Evolutionary conservation across 768 basidiomycete species (phyloP), one percentile per base, ranked within the genome.

Genomic region (Phaeolepiota aurea): DNA sequence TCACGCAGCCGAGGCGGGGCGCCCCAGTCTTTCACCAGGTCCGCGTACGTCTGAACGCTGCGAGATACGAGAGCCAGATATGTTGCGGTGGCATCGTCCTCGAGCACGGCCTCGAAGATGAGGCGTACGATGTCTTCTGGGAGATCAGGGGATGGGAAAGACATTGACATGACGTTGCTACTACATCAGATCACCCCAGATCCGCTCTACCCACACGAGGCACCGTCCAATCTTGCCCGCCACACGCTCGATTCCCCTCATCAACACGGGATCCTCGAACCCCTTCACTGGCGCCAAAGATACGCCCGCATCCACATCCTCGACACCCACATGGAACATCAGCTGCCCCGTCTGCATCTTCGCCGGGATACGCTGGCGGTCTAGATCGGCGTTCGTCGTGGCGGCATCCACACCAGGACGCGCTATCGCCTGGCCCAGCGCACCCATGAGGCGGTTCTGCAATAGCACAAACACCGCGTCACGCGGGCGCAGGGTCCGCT

Each of bases 381-480:
- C 31, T 35, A 3, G 16, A 47, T 28, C 25, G n/a, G n/a, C n/a
- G n/a, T n/a, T n/a, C n/a, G n/a, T n/a, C n/a, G n/a, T n/a, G 7
- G 7, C 25, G n/a, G 25, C 25, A 28, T n/a, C 25, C 25, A 28
- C n/a, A 7, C n/a, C 25, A 28, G 25, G n/a, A 28, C 7, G 25
- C 25, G 25, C 25, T 28, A n/a, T 28, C 25, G 7, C n/a, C n/a
- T n/a, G n/a, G n/a, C n/a, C 25, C 25, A 28, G 25, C 25, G 25
- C n/a, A 28, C 25, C 59, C 34, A 79, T 54, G 10, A 87, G 58
- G 25, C 85, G 74, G 31, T 62, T 71, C 49, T 76, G 79, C 21
- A 87, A 57, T 5, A 87, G 62, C 37, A 68, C 44, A 54, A 80
- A 87, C 4, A 83, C 84, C 0, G 82, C 80, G 54, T 85, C 82